Evolutionary conservation across 352 stramenopile genomes (phyloP), one percentile per base, ranked within the genome.

Genomic region (Phytophthora pini): DNA sequence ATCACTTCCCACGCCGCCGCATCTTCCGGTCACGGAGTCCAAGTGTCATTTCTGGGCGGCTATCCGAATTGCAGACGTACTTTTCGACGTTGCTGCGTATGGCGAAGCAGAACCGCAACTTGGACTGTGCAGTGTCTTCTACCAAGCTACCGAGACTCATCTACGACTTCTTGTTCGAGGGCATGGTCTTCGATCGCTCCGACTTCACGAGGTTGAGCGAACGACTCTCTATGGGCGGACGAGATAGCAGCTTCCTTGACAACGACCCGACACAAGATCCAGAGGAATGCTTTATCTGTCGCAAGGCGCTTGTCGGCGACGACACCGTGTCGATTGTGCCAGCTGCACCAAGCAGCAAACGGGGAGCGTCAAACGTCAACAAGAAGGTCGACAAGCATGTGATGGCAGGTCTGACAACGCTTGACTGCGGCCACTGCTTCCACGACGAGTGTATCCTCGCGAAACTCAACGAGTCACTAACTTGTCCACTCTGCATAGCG

Each of bases 401-500:
- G 24, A 72, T 68, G 50, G 70, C 80, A 11, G 83, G 81, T 34
- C 65, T 95, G 24, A 93, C 87, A 24, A 93, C 85, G 38, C 76
- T 95, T 2, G 65, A 87, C 44, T 95, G 87, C 49, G 84, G 87
- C 13, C 87, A 95, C 65, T 85, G 84, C 45, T 95, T 93, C 73
- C 87, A 95, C 61, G 87, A 95, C 50, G 87, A 95, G 56, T 95
- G 87, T 65, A 95, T 95, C 52, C 66, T 95, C 7, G 73, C 68
- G 44, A 93, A 95, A 61, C 79, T 95, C 32, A 95, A 95, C 67
- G 70, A 91, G 60, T 74, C 56, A 22, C 70, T 95, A 8, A 54
- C 65, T 45, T 95, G 87, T 60, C 87, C 87, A 22, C 63, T 90
- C 10, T 95, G 87, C 51, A 53, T 66, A 12, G 48, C 54, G 31